These are phyloP conservation scores for Astragalus glycyphyllos DNA, from an alignment of 306 rosid genomes.

Conservation along the genomic window DNA sequence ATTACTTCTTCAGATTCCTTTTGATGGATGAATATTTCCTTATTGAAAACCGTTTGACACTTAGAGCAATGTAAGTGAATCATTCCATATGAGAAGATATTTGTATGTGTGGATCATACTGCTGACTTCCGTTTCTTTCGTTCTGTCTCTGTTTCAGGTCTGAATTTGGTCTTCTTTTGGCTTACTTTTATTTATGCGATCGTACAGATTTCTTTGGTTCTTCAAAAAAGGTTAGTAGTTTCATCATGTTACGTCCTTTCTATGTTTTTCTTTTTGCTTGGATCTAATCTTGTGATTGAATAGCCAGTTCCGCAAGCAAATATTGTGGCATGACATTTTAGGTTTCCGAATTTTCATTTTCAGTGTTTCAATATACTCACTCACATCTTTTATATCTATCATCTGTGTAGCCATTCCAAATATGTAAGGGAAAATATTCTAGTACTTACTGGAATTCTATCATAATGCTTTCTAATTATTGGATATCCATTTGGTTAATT, in stretches of 20 bases:
- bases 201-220: constrained; percentile 85
- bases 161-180: constrained; percentile 80
- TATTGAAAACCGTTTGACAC: constrained; percentile 84
- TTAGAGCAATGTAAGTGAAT: constrained; percentile 88
- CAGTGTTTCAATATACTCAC: constrained; percentile 30
- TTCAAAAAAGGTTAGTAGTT: constrained; percentile 65
- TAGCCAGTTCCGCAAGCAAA: constrained; percentile 14
- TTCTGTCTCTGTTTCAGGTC: constrained; percentile 55
- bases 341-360: no score
- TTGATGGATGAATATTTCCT: constrained; percentile 79
- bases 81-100: constrained; percentile 24
- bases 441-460: constrained; percentile 10
- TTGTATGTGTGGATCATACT: constrained; percentile 34
- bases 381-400: constrained; percentile 34
- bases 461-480: constrained; percentile 32
- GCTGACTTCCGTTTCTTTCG: constrained; percentile 29
- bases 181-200: constrained; percentile 81
- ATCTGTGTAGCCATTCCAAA: constrained; percentile 17
- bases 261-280: constrained; percentile 15
- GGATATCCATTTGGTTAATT: constrained; percentile 33
- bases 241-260: constrained; percentile 31
- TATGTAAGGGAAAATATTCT: neutral
- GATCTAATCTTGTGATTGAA: constrained; percentile 26
- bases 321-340: constrained; percentile 30
- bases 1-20: constrained; percentile 65